A percentile compares a stretch with the other conserved stretches of the same genome.
Conservation (phyloP, 192 early-diverging fungal species). For the Backusella parvicylindrica region DNA sequence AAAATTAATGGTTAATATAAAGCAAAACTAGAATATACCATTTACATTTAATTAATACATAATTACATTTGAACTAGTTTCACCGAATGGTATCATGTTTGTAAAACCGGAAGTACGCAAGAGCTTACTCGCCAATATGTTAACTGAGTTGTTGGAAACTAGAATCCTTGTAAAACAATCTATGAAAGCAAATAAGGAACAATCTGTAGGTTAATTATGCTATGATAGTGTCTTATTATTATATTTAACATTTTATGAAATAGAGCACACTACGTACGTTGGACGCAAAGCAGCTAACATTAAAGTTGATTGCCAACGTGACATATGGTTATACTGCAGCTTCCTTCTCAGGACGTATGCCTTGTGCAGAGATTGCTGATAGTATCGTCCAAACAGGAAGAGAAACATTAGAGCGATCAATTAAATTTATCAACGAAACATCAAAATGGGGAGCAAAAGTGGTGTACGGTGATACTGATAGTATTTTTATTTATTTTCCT, state of each 20-base stretch:
- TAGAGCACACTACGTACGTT: conserved; percentile 62
- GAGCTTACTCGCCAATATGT: conserved; percentile 79
- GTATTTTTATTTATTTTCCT: conserved; percentile 78
- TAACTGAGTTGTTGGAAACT: conserved; percentile 84
- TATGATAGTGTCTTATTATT: background rate
- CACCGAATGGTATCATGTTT: conserved; percentile 86
- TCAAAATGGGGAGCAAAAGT: conserved; percentile 72
- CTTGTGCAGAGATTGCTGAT: conserved; percentile 85
- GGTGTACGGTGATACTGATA: conserved; percentile 95
- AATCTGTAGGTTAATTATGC: conserved; percentile 42
- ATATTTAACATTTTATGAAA: background rate
- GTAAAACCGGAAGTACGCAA: conserved; percentile 79
- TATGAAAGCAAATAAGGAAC: conserved; percentile 69
- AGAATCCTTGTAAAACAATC: conserved; percentile 85
- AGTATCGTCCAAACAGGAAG: conserved; percentile 87
- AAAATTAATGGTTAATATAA: conserved; percentile 55
- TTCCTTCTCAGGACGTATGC: conserved; percentile 87
- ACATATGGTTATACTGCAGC: conserved; percentile 89
- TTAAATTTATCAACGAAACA: conserved; percentile 59
- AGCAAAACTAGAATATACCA: background rate
- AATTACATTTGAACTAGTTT: conserved; percentile 24
- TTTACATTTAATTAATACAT: background rate
- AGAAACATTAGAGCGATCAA: conserved; percentile 75
- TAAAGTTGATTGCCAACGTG: conserved; percentile 93
- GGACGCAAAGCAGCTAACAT: conserved; percentile 78